A percentile compares a stretch with the other conserved stretches of the same genome.
Evolutionary conservation across 2,329 filamentous ascomycete genomes (phyloP).

Genomic region (Aureobasidium mangrovei): DNA sequence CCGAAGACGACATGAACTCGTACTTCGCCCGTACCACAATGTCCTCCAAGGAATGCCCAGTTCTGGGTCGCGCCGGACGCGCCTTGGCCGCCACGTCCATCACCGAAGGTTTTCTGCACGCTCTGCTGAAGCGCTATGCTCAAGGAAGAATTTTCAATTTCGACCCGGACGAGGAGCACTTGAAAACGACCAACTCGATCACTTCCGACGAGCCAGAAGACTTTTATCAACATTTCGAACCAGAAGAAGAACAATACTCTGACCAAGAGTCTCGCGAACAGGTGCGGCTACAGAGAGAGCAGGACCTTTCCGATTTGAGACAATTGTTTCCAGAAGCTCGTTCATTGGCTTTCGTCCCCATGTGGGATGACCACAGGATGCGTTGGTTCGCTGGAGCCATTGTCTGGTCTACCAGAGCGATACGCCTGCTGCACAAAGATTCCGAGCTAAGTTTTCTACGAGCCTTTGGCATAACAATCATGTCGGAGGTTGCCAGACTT

Average conservation of each 20-base stretch:
- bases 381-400: slow-evolving; percentile 36
- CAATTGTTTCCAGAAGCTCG: slow-evolving; percentile 33
- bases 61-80: background rate
- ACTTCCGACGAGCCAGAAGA: background rate
- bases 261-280: background rate
- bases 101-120: slow-evolving; percentile 19
- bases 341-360: slow-evolving; percentile 42
- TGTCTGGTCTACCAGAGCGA: slow-evolving; percentile 38
- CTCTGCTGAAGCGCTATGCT: slow-evolving; percentile 19
- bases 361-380: slow-evolving; percentile 41
- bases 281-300: background rate
- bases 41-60: background rate
- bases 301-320: background rate
- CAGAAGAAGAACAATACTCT: background rate
- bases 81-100: background rate
- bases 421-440: slow-evolving; percentile 33
- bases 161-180: background rate
- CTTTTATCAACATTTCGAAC: background rate
- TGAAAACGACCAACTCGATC: background rate
- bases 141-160: slow-evolving; percentile 23
- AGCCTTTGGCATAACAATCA: slow-evolving; percentile 36
- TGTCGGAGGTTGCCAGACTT: slow-evolving; percentile 33
- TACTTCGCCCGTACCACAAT: background rate
- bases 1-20: background rate
- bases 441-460: slow-evolving; percentile 35